Conservation (phyloP, 139 green algal species). For the Chlamydomonas asymmetrica region DNA sequence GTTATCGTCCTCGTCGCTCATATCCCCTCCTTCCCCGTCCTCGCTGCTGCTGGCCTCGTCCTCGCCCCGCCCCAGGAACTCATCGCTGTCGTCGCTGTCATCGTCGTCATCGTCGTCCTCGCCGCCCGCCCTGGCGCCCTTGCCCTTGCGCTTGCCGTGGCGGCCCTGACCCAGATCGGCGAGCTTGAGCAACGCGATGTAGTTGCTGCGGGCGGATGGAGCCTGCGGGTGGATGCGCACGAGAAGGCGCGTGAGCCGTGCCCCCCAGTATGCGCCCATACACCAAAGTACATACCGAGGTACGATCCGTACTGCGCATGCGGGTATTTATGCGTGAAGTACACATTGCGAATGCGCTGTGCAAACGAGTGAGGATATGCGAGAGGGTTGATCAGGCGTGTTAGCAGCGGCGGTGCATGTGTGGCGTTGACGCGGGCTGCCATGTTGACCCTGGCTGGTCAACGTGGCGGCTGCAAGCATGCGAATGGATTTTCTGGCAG, state of each 20-base stretch:
- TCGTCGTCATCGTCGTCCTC: conserved; percentile 38
- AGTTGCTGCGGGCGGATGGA: conserved; percentile 68
- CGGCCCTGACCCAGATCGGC: conserved; percentile 65
- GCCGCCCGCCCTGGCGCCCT: conserved; percentile 40
- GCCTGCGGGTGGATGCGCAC: conserved; percentile 62
- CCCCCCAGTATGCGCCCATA: not conserved
- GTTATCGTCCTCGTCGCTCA: conserved; percentile 50
- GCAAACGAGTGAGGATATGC: too few relatives aligned
- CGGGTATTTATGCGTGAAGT: too few relatives aligned
- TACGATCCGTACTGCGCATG: too few relatives aligned
- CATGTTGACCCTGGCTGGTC: too few relatives aligned
- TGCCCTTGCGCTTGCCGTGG: conserved; percentile 69
- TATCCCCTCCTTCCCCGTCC: conserved; percentile 47
- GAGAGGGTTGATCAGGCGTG: too few relatives aligned
- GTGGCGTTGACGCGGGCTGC: too few relatives aligned
- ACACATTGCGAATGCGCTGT: too few relatives aligned
- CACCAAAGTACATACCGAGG: conserved; percentile 14
- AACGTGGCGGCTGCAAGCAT: too few relatives aligned
- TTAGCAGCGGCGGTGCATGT: too few relatives aligned
- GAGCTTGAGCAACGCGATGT: conserved; percentile 74
- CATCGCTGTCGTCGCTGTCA: conserved; percentile 20
- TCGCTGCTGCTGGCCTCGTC: conserved; percentile 18
- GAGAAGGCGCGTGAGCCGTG: too few relatives aligned
- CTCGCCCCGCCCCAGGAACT: conserved; percentile 19
- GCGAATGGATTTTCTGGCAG: too few relatives aligned